phyloP scores from a whole-genome alignment of 305 asterid species.

The Plantago coronopus region DNA sequence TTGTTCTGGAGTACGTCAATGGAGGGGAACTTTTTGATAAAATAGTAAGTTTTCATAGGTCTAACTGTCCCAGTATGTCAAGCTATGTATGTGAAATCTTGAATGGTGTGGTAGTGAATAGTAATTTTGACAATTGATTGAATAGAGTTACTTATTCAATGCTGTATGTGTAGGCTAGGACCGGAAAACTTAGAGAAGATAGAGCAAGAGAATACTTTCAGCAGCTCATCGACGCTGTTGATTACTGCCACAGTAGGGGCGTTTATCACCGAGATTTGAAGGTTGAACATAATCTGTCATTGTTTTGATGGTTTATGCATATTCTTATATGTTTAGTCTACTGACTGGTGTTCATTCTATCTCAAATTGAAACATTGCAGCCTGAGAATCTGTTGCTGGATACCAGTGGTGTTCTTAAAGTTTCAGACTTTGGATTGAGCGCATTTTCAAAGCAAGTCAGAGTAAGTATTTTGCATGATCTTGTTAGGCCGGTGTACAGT shows the following conservation, averaged over 20 bases:
- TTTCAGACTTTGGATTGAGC: slow-evolving; percentile 82
- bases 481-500: slow-evolving; percentile 5
- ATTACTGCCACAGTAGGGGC: slow-evolving; percentile 90
- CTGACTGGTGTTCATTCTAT: slow-evolving; percentile 15
- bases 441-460: slow-evolving; percentile 70
- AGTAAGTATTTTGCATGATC: slow-evolving; percentile 35
- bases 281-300: slow-evolving; percentile 28
- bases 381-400: slow-evolving; percentile 84
- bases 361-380: slow-evolving; percentile 37
- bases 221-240: slow-evolving; percentile 83
- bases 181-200: slow-evolving; percentile 68
- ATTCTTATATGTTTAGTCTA: slow-evolving; percentile 13
- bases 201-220: slow-evolving; percentile 68
- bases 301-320: slow-evolving; percentile 7
- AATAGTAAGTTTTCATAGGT: slow-evolving; percentile 46
- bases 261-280: slow-evolving; percentile 81
- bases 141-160: not conserved
- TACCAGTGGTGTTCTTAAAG: slow-evolving; percentile 58
- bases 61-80: not conserved
- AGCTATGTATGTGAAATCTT: not conserved
- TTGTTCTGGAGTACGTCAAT: slow-evolving; percentile 69
- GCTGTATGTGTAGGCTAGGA: slow-evolving; percentile 43
- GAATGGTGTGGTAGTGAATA: not conserved
- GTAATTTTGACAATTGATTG: not conserved
- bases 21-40: slow-evolving; percentile 89